Evolutionary conservation across 2,329 filamentous ascomycete genomes (phyloP), one percentile per base, ranked within the genome.

Genomic region (Chalara sp.): DNA sequence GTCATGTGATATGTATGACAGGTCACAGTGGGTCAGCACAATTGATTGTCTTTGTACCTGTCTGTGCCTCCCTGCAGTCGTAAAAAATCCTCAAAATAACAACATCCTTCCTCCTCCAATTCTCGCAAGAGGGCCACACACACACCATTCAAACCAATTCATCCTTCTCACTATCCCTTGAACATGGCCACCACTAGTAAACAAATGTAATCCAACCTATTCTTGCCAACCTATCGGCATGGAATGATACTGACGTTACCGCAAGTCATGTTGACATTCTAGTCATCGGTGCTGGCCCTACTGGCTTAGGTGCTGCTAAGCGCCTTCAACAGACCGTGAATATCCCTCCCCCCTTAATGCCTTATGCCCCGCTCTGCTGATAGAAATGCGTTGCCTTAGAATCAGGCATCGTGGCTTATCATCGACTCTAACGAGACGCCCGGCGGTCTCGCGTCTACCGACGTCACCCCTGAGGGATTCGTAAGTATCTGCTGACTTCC

Each of bases 301-400:
- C 93, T 67, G 93, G 93, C 74, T 83, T 97, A 63, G 93, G 93
- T 79, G 93, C 93, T 69, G 93, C 93, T 64, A 99, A 99, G 80
- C 89, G 93, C 69, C 82, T 99, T 60, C 87, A 97, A 73, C 93
- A 99, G 74, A 84, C 96, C 67, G 92, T 97, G 52, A 21, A 21
- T 21, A 21, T 21, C 3, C 21, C 21, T 3, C 21, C 21, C 21
- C 10, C 49, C 40, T 46, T 32, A 37, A 10, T 13, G 35, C 35
- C 43, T 49, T 53, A 59, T 56, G 53, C 57, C 51, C 46, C 42
- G 42, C 50, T 32, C 6, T 6, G 46, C 40, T 53, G 13, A 53
- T 47, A 48, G 31, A 56, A 44, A 47, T 49, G 47, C 51, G 13
- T 13, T 11, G 10, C 35, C 13, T 45, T 64, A 97, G 92, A 79